Conservation (phyloP, 2,329 filamentous ascomycete species). For the Passalora sequoiae region DNA sequence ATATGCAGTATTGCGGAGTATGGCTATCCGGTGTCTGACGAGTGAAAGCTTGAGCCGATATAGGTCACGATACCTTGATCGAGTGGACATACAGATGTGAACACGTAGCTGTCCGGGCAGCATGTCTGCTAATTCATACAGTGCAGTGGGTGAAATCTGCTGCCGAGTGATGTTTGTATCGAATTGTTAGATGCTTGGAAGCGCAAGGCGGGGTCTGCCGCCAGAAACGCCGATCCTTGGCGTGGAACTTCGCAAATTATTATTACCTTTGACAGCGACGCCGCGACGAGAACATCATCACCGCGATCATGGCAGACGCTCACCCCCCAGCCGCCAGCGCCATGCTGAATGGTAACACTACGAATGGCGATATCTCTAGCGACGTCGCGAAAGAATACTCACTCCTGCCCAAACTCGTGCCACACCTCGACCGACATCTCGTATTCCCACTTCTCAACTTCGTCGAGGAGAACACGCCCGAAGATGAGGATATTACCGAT, state of each 20-base stretch:
- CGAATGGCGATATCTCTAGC: conserved; percentile 34
- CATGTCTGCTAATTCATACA: no score
- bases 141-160: no score
- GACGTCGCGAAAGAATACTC: conserved; percentile 62
- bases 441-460: conserved; percentile 97
- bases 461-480: conserved; percentile 69
- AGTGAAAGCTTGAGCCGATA: no score
- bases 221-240: background rate
- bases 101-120: no score
- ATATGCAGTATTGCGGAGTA: no score
- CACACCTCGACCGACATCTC: conserved; percentile 89
- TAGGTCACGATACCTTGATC: no score
- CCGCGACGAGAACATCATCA: conserved; percentile 2
- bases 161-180: no score
- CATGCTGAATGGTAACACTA: conserved; percentile 11
- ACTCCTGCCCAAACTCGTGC: conserved; percentile 82
- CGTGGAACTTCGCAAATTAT: background rate
- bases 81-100: no score
- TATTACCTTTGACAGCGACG: conserved; percentile 1
- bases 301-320: conserved; percentile 6
- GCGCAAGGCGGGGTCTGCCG: no score
- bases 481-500: conserved; percentile 69
- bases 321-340: conserved; percentile 7
- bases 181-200: no score
- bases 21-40: no score